These are phyloP conservation scores for Trichosanthes cucumerina DNA, from an alignment of 306 rosid genomes.

Conservation along the genomic window DNA sequence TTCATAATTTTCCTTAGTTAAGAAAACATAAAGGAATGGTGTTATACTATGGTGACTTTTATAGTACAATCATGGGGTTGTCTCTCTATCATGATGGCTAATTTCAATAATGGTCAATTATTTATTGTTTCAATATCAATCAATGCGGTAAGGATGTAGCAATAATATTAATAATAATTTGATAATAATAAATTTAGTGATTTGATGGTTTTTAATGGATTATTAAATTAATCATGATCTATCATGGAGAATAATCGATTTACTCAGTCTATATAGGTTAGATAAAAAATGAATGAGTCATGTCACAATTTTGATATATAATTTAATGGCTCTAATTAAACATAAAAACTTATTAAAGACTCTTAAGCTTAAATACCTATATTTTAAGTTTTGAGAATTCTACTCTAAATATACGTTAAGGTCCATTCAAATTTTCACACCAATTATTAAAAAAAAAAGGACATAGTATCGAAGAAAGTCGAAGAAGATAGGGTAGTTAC, in stretches of 20 bases:
- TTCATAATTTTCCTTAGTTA: not conserved
- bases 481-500: not conserved
- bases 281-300: no score
- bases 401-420: no score
- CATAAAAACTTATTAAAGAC: no score
- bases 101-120: not conserved
- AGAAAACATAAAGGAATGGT: not conserved
- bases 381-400: no score
- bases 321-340: no score
- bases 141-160: not conserved
- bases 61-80: not conserved
- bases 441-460: not conserved
- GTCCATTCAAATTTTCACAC: not conserved
- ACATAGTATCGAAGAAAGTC: not conserved
- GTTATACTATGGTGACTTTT: not conserved
- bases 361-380: no score
- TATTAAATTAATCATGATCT: not conserved
- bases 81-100: not conserved
- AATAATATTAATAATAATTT: not conserved
- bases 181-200: not conserved
- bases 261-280: no score
- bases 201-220: not conserved
- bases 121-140: not conserved
- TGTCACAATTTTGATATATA: no score
- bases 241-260: not conserved